Evolutionary conservation across 2,329 filamentous ascomycete species (phyloP).

Genomic region (Alternaria arborescens): DNA sequence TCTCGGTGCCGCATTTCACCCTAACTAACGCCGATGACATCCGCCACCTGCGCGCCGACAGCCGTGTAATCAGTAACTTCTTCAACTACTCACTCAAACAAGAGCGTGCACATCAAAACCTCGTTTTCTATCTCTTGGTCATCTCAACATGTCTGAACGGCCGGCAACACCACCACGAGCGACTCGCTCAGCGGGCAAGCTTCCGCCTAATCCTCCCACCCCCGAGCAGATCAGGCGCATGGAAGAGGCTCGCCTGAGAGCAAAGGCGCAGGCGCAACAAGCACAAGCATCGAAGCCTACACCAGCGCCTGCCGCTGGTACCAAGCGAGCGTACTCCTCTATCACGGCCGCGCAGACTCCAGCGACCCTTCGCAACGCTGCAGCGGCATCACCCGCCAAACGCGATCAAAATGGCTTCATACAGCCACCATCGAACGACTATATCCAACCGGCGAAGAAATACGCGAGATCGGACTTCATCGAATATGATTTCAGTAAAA

Average conservation of each 20-base stretch:
- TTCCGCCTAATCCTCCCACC: slow-evolving; percentile 61
- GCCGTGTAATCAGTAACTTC: not conserved
- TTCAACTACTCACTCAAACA: not conserved
- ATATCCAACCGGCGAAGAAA: slow-evolving; percentile 80
- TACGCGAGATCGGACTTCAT: slow-evolving; percentile 83
- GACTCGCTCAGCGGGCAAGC: slow-evolving; percentile 50
- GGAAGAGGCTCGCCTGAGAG: slow-evolving; percentile 85
- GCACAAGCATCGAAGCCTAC: slow-evolving; percentile 33
- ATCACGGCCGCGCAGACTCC: slow-evolving; percentile 65
- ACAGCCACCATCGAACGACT: slow-evolving; percentile 53
- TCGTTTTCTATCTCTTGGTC: not conserved
- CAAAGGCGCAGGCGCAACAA: slow-evolving; percentile 78
- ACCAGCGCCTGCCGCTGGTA: slow-evolving; percentile 57
- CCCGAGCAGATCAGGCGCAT: slow-evolving; percentile 69
- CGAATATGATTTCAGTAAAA: slow-evolving; percentile 97
- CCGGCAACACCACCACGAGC: slow-evolving; percentile 59
- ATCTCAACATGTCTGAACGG: slow-evolving; percentile 48
- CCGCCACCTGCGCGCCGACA: slow-evolving; percentile 22
- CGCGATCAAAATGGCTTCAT: slow-evolving; percentile 49
- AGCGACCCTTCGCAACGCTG: slow-evolving; percentile 68
- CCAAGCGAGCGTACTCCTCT: slow-evolving; percentile 75
- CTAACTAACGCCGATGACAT: slow-evolving; percentile 10
- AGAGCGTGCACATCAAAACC: not conserved
- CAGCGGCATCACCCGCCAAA: slow-evolving; percentile 62
- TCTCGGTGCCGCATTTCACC: slow-evolving; percentile 21